Evolutionary conservation across 1,139 yeast species (phyloP).

Genomic region (Protomyces lactucae-debilis): DNA sequence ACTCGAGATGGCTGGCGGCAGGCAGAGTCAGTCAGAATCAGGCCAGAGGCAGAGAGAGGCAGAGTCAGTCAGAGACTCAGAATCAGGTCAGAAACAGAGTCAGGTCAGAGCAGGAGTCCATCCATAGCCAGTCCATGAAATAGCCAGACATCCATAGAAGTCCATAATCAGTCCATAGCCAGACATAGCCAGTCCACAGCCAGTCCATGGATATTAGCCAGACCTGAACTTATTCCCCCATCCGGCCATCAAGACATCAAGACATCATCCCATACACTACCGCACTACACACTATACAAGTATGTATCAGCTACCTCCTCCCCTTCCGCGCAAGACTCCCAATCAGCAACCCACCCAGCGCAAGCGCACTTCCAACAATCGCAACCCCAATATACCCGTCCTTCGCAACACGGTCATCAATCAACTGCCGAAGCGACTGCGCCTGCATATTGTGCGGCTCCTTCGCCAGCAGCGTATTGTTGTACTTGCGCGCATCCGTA

Average conservation of each 20-base stretch:
- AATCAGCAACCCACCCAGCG: constrained; percentile 69
- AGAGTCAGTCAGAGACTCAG: too few species aligned
- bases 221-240: neutral
- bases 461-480: constrained; percentile 65
- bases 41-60: too few species aligned
- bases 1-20: too few species aligned
- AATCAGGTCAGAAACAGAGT: too few species aligned
- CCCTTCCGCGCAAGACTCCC: constrained; percentile 40
- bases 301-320: neutral
- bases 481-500: constrained; percentile 76
- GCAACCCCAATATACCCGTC: constrained; percentile 86
- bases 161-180: neutral
- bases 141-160: neutral
- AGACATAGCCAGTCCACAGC: neutral
- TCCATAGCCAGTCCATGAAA: neutral
- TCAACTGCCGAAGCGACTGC: constrained; percentile 59
- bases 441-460: constrained; percentile 88
- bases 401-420: constrained; percentile 77
- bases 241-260: too few species aligned
- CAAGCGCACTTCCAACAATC: constrained; percentile 69
- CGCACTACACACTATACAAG: too few species aligned
- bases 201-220: neutral
- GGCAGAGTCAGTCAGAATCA: too few species aligned
- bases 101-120: too few species aligned
- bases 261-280: too few species aligned